Evolutionary conservation across 345 rosid genomes (phyloP).

Genomic region (Viola odorata): DNA sequence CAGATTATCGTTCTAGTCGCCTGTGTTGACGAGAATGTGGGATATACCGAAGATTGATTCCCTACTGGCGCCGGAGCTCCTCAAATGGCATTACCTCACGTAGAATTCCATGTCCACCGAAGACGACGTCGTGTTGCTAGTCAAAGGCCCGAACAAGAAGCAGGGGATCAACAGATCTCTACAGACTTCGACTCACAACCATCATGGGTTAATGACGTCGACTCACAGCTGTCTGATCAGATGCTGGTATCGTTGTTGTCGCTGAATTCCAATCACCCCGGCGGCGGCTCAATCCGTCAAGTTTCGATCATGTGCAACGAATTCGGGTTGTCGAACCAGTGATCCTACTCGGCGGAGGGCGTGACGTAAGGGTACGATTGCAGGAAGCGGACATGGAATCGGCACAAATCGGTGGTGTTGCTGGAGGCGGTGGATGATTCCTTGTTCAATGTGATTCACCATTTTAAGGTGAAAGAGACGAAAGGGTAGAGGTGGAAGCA

Average conservation of each 20-base stretch:
- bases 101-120: conserved; percentile 70
- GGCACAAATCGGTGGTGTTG: conserved; percentile 72
- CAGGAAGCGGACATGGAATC: conserved; percentile 39
- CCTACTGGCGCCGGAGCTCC: conserved; percentile 24
- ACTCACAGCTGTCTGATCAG: conserved; percentile 28
- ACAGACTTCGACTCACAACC: no score
- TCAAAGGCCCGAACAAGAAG: conserved; percentile 64
- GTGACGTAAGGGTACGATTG: conserved; percentile 82
- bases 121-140: conserved; percentile 68
- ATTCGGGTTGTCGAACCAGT: conserved; percentile 67
- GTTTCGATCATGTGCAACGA: conserved; percentile 63
- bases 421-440: conserved; percentile 54
- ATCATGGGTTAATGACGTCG: conserved; percentile 32
- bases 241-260: conserved; percentile 47
- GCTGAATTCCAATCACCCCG: not conserved
- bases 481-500: conserved; percentile 27
- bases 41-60: not conserved
- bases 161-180: conserved; percentile 44
- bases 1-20: conserved; percentile 41
- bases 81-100: conserved; percentile 46
- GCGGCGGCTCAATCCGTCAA: conserved; percentile 32
- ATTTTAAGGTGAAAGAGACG: conserved; percentile 37
- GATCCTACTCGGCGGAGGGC: conserved; percentile 50
- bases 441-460: conserved; percentile 63
- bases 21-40: conserved; percentile 32